Base-by-base conservation (phyloP, 225 moss, liverwort and hornwort species). In the Sphagnum tenellum region DNA sequence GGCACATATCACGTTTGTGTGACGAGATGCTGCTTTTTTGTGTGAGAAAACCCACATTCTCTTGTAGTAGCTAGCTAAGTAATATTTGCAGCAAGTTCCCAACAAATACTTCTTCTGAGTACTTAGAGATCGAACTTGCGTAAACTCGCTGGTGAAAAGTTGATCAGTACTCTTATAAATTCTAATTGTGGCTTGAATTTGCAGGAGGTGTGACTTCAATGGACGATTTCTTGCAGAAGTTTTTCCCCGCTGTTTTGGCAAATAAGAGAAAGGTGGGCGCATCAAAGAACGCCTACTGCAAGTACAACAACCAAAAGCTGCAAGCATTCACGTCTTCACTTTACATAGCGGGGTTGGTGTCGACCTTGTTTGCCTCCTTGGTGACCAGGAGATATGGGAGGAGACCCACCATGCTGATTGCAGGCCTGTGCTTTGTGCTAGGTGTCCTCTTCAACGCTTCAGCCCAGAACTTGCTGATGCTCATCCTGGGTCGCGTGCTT, bases 321-420 rank as follows among this genome's bases (percentile, higher is more conserved):
- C 78, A 78, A 64, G 60, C 73, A 3, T 81, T 81, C n/a, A 81
- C 80, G 3, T 81, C 76, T 5, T 81, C 76, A 4, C 71, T 81
- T 14, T 81, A 81, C 55, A 55, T 81, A 13, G 80, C 80, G 7
- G 80, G 76, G 3, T 55, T 73, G 5, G 62, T 71, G 12, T 66
- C 80, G 4, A 70, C 73, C 7, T 74, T 69, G 50, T 64, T 74
- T 9, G 76, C 80, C 46, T 64, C 70, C 52, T 68, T 56, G 10
- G 59, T 66, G 3, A 81, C 73, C 29, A 53, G 70, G 0, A 14
- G 65, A 6, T 60, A 59, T 60, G 82, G 82, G 44, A 64, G 82
- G 48, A 72, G 61, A 56, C 70, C 75, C 0, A 78, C 69, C 8
- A 68, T 82, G 59, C 67, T 76, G 3, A 53, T 73, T 7, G 82